These are phyloP conservation scores for Coemansia umbellata DNA, from an alignment of 192 early-diverging fungal genomes.

Conservation along the genomic window DNA sequence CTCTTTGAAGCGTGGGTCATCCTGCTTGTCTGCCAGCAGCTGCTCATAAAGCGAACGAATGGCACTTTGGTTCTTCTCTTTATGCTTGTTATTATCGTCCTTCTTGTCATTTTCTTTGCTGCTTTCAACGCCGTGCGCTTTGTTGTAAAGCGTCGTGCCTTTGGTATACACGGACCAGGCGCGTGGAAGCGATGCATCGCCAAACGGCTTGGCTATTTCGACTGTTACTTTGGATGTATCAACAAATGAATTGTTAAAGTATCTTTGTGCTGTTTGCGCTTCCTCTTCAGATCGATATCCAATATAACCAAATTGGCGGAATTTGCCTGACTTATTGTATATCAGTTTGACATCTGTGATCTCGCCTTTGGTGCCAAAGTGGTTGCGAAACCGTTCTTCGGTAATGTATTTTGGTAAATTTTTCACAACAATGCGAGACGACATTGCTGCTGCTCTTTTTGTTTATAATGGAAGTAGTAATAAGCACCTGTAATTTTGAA, in stretches of 20 bases:
- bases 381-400: conserved; percentile 78
- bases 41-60: conserved; percentile 42
- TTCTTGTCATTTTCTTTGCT: conserved; percentile 15
- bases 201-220: conserved; percentile 81
- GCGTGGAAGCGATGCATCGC: conserved; percentile 76
- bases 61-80: conserved; percentile 42
- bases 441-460: too few relatives aligned
- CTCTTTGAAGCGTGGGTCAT: conserved; percentile 84
- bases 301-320: conserved; percentile 82
- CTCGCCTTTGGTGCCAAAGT: conserved; percentile 79
- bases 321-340: conserved; percentile 56
- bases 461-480: too few relatives aligned
- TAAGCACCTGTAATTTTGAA: too few relatives aligned
- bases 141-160: conserved; percentile 75
- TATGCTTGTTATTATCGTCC: conserved; percentile 12
- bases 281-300: conserved; percentile 87
- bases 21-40: conserved; percentile 52
- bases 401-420: conserved; percentile 92
- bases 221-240: conserved; percentile 88
- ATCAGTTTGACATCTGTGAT: conserved; percentile 92
- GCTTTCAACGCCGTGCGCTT: conserved; percentile 16
- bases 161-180: conserved; percentile 89
- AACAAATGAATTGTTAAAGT: conserved; percentile 91
- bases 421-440: conserved; percentile 86
- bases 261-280: conserved; percentile 70